Conservation (phyloP, 2,329 filamentous ascomycete species). For the Fusarium hostae region DNA sequence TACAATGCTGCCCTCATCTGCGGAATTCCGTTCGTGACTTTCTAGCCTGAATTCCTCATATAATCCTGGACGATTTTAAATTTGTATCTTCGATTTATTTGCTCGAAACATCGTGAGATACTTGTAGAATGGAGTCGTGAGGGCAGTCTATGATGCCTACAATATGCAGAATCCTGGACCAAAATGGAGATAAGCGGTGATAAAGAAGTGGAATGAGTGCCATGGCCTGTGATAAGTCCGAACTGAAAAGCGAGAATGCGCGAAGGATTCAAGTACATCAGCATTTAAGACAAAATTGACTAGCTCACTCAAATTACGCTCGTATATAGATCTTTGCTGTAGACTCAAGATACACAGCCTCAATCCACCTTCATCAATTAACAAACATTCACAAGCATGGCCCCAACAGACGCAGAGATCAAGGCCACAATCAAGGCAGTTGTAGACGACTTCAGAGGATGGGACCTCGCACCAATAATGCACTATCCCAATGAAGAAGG, state of each 20-base stretch:
- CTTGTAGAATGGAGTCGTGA: neutral
- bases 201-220: neutral
- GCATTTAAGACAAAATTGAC: neutral
- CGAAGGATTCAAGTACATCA: neutral
- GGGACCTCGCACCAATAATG: conserved; percentile 24
- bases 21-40: neutral
- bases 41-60: neutral
- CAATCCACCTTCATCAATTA: neutral
- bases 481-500: conserved; percentile 18
- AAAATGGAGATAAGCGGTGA: conserved; percentile 14
- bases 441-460: conserved; percentile 28
- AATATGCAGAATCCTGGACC: neutral
- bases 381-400: neutral
- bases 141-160: conserved; percentile 10
- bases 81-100: accelerated
- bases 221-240: neutral
- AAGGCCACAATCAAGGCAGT: conserved; percentile 6
- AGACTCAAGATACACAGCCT: neutral
- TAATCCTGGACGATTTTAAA: neutral
- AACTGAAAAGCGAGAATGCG: neutral
- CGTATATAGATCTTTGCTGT: neutral
- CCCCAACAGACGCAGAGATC: conserved; percentile 5
- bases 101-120: neutral
- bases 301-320: too few species aligned
- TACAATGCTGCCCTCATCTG: accelerated